These are phyloP conservation scores for Phytopythium vexans DNA, from an alignment of 352 stramenopile genomes.

Conservation along the genomic window DNA sequence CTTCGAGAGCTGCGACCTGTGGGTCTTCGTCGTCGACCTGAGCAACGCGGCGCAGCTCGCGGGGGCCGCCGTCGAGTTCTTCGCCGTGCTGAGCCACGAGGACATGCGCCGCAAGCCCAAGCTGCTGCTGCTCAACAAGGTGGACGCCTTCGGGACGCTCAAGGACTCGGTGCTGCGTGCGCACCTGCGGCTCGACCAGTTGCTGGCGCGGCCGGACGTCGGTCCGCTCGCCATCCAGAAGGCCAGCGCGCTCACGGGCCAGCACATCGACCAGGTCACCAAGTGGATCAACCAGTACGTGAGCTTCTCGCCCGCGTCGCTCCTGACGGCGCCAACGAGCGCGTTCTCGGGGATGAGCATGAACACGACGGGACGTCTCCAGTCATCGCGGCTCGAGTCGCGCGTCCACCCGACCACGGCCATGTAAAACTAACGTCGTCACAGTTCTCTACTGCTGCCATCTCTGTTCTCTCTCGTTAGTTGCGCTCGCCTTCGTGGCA, in stretches of 20 bases:
- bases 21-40: slow-evolving; percentile 67
- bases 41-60: slow-evolving; percentile 49
- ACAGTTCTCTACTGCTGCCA: not conserved
- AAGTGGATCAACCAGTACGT: slow-evolving; percentile 47
- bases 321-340: not conserved
- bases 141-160: slow-evolving; percentile 46
- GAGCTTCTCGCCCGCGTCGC: not conserved
- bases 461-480: slow-evolving; percentile 15
- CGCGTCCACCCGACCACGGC: not conserved
- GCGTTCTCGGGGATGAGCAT: not conserved
- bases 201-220: slow-evolving; percentile 28
- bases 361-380: not conserved
- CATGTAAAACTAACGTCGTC: not conserved
- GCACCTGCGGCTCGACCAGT: slow-evolving; percentile 50
- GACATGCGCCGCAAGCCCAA: slow-evolving; percentile 59
- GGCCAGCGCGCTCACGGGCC: slow-evolving; percentile 48
- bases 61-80: slow-evolving; percentile 55
- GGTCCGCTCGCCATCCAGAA: slow-evolving; percentile 51
- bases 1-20: slow-evolving; percentile 61
- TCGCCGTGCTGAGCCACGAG: slow-evolving; percentile 49
- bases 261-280: slow-evolving; percentile 55
- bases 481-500: slow-evolving; percentile 64
- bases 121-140: slow-evolving; percentile 68
- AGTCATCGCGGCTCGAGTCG: not conserved
- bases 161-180: slow-evolving; percentile 46